Conservation (phyloP, 257 asterid genomes). For the Avicennia marina region DNA sequence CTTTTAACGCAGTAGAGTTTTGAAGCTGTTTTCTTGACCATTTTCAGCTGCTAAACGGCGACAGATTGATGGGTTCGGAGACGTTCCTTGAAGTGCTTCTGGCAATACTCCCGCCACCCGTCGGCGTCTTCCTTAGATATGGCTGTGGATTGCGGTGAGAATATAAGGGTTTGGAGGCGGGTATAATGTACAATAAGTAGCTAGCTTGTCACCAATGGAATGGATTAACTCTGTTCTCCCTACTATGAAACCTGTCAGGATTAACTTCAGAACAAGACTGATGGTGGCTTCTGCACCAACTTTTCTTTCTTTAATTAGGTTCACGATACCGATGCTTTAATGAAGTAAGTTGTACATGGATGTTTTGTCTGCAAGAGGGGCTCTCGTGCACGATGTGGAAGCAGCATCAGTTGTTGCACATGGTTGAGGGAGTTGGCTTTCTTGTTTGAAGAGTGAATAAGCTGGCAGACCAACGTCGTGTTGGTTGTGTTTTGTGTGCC, state of each 20-base stretch:
- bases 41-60: too few species aligned
- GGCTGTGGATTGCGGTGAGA: too few species aligned
- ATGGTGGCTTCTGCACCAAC: constrained; percentile 18
- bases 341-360: constrained; percentile 26
- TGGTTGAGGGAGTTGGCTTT: background rate
- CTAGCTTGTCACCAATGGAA: too few species aligned
- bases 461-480: background rate
- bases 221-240: too few species aligned
- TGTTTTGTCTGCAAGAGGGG: constrained; percentile 51
- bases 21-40: too few species aligned
- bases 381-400: constrained; percentile 26
- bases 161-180: too few species aligned
- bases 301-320: too few species aligned
- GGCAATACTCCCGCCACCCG: constrained; percentile 53
- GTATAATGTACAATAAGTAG: too few species aligned
- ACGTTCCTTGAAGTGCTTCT: constrained; percentile 52
- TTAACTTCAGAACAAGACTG: too few species aligned
- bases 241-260: too few species aligned
- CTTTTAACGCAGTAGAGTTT: too few species aligned
- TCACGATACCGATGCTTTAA: constrained; percentile 9
- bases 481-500: background rate
- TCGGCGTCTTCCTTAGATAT: constrained; percentile 60
- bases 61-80: constrained; percentile 52
- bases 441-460: constrained; percentile 12
- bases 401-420: background rate